Percentiles rank a stretch among this genome's conserved stretches.
Evolutionary conservation across 2,329 filamentous ascomycete genomes (phyloP).

Genomic region (Penicillium sp.): DNA sequence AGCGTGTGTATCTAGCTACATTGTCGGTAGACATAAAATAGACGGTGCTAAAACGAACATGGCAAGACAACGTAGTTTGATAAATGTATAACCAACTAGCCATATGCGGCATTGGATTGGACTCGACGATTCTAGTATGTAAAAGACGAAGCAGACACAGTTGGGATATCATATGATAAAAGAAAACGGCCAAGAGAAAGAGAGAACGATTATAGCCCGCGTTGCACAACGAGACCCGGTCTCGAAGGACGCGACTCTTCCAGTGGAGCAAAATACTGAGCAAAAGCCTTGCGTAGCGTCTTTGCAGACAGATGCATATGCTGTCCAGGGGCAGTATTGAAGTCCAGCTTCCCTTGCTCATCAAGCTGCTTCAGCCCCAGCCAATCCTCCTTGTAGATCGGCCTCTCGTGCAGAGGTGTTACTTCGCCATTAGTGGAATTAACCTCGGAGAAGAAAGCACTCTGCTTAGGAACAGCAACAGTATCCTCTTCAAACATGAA

Average conservation of each 20-base stretch:
- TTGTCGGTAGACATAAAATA: slow-evolving; percentile 21
- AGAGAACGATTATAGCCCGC: slow-evolving; percentile 1
- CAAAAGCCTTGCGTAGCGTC: slow-evolving; percentile 64
- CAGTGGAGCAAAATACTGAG: slow-evolving; percentile 45
- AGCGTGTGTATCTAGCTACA: slow-evolving; percentile 19
- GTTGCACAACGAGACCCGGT: slow-evolving; percentile 20
- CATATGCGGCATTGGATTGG: not conserved
- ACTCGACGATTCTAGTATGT: not conserved
- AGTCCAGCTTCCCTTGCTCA: slow-evolving; percentile 72
- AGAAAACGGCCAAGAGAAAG: not conserved
- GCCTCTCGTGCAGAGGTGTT: slow-evolving; percentile 65
- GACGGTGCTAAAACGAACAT: slow-evolving; percentile 10
- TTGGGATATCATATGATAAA: slow-evolving; percentile 3
- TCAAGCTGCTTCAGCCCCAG: slow-evolving; percentile 78
- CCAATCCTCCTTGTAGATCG: slow-evolving; percentile 89
- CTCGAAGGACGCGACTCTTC: slow-evolving; percentile 11
- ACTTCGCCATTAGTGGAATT: slow-evolving; percentile 63
- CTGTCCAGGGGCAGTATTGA: slow-evolving; percentile 67
- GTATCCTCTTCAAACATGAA: slow-evolving; percentile 84
- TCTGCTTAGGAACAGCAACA: slow-evolving; percentile 86
- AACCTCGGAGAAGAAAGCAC: slow-evolving; percentile 84
- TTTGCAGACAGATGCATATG: slow-evolving; percentile 79
- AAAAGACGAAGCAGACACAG: not conserved
- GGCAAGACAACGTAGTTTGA: not conserved
- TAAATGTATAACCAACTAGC: not conserved